A percentile compares a stretch with the other conserved stretches of the same genome.
Conservation (phyloP, 2,329 filamentous ascomycete species). For the Neofusicoccum laricinum region DNA sequence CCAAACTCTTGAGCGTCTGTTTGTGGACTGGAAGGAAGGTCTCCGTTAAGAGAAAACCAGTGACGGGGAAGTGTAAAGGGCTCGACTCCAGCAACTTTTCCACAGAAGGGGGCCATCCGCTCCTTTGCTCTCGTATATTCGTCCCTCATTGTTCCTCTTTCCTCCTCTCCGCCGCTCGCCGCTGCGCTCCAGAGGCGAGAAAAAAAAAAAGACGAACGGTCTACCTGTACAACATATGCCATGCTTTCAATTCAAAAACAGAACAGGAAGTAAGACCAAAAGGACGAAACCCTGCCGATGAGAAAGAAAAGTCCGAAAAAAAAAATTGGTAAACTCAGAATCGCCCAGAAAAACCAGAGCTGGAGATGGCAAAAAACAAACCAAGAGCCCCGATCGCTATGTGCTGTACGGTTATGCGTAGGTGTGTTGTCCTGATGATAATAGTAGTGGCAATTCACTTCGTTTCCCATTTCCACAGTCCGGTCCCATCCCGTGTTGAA, state of each 20-base stretch:
- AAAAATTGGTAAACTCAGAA: not conserved
- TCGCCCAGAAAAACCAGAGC: not conserved
- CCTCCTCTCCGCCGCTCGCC: not conserved
- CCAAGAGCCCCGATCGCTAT: constrained; percentile 11
- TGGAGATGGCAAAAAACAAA: not conserved
- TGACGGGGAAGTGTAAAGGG: not conserved
- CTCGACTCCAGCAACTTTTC: not conserved
- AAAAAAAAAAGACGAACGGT: not conserved
- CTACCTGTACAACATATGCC: constrained; percentile 13
- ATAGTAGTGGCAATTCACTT: not conserved
- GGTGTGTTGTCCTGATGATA: not conserved
- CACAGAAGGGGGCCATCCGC: not conserved
- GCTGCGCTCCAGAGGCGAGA: not conserved
- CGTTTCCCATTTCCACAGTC: not conserved
- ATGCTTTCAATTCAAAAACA: not conserved
- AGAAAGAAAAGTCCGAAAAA: not conserved
- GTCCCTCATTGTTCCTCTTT: not conserved
- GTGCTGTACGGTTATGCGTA: constrained; percentile 10
- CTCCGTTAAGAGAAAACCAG: not conserved
- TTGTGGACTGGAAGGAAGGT: not conserved
- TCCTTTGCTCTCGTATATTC: not conserved
- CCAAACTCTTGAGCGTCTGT: too few relatives aligned
- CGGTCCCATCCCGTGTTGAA: not conserved
- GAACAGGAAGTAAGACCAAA: not conserved
- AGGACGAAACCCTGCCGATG: not conserved